Evolutionary conservation across 352 stramenopile species (phyloP), one percentile per base, ranked within the genome.

Genomic region (Discostella stelligera): DNA sequence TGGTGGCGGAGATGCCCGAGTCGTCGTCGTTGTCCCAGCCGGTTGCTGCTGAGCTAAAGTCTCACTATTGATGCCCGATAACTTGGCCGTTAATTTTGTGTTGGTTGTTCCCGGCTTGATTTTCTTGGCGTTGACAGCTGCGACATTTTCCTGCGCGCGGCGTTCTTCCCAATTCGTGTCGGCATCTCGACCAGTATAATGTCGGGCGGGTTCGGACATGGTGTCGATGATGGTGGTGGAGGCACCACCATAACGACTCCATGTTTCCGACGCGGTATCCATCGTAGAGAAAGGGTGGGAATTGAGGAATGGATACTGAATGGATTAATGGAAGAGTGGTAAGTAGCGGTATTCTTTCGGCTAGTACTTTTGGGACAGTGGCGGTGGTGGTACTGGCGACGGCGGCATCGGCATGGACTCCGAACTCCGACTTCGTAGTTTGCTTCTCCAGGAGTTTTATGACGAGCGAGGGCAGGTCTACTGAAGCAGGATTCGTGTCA

Each of bases 181-280:
- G 16, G 68, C 68, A 14, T 63, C 46, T 60, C 61, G 54, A 14
- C 50, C 68, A 32, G 27, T 6, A 11, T 37, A 23, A 52, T n/a
- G 71, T 30, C 69, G 60, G 14, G 69, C 59, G 11, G 69, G 69
- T 66, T 77, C 69, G 23, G 69, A 77, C n/a, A 16, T 27, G 32
- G 69, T 77, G 41, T 77, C 69, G 53, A 71, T 20, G 32, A 60
- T 16, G 20, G 59, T 53, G 23, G 20, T 65, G 23, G 53, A 58
- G 50, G 14, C 69, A 44, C 37, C 37, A 8, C 7, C 37, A 14
- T 8, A 3, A 37, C 53, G 23, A 39, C 30, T 63, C 18, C 18
- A 71, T 27, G 69, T 61, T 23, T 70, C 46, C 39, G 69, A 44
- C 23, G 64, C 69, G 13, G 37, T 44, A 8, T 44, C 37, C 37